Base-by-base conservation (phyloP, 2,329 filamentous ascomycete genomes). In the Aspergillus chevalieri region DNA sequence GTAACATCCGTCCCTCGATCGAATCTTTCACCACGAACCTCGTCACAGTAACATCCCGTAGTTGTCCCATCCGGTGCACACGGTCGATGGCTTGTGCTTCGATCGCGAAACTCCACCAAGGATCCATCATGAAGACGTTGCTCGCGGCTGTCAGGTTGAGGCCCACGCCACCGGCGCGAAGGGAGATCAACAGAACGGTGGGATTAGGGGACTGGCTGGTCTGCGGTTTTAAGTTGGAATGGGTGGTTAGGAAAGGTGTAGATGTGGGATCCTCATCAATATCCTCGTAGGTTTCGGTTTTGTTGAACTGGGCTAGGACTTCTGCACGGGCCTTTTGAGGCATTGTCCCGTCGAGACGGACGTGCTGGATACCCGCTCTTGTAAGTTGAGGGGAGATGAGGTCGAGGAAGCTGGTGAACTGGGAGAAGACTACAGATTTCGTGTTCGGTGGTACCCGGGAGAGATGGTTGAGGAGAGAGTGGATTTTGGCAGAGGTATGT, bases 121-220 rank as follows among this genome's bases (percentile, higher is more conserved):
- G 93, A 69, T 98, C 93, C 93, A 98, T 97, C 87, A 98, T 94
- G 73, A 86, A 98, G 4, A 98, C 94, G 47, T 88, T 78, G 55
- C 85, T 89, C 5, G 93, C 93, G 57, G 84, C 85, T 0, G 92
- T 97, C 53, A 98, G 71, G 64, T 98, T 98, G 41, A 98, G 76
- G 0, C 93, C 93, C 0, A 98, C 93, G 21, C 93, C 94, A 4
- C 94, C 93, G 0, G 94, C 93, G 17, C 89, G 81, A 49, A 98
- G 75, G 59, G 86, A 92, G 46, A 98, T 80, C 1, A 98, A 76
- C 3, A 98, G 74, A 1, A 98, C 81, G 15, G 57, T 50, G 3
- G 60, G 53, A 7, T 55, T 50, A 3, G 62, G 53, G 3, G 57
- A 47, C 19, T 50, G 21, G 2, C 45, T 12, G 14, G 26, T 3